phyloP scores from a whole-genome alignment of 257 asterid species.

The Thymus quinquecostatus region DNA sequence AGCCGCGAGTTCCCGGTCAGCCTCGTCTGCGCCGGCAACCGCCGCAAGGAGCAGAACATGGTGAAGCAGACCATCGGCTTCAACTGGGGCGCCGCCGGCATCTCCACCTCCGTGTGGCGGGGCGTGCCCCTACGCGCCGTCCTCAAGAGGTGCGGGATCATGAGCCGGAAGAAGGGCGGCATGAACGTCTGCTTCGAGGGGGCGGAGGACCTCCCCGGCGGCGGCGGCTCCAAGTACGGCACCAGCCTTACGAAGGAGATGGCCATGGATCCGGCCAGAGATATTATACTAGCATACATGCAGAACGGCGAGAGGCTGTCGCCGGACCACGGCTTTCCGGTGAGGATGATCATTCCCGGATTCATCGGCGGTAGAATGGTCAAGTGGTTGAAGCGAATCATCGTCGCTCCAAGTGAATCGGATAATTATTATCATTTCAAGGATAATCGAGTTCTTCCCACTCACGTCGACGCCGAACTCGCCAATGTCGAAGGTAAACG shows the following conservation, averaged over 20 bases:
- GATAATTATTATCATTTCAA: conserved; percentile 74
- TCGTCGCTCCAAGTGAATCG: conserved; percentile 70
- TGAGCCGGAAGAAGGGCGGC: conserved; percentile 53
- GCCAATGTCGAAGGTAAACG: conserved; percentile 81
- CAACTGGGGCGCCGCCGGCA: conserved; percentile 93
- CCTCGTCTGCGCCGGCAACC: conserved; percentile 90
- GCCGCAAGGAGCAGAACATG: conserved; percentile 95
- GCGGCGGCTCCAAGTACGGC: conserved; percentile 91
- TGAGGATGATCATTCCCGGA: conserved; percentile 84
- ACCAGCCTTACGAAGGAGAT: conserved; percentile 65
- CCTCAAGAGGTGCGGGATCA: conserved; percentile 68
- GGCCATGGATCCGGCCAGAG: conserved; percentile 86
- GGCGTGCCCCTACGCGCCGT: conserved; percentile 78
- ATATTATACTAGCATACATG: conserved; percentile 82
- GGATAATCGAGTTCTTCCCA: conserved; percentile 84
- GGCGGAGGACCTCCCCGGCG: conserved; percentile 88
- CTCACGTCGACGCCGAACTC: conserved; percentile 87
- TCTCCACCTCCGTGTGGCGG: conserved; percentile 85
- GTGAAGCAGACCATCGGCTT: conserved; percentile 79
- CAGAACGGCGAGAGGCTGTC: conserved; percentile 74
- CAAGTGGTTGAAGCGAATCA: conserved; percentile 80
- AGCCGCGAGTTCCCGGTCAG: conserved; percentile 65
- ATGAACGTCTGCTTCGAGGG: conserved; percentile 86
- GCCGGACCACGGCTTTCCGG: conserved; percentile 94
- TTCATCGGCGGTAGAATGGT: conserved; percentile 97